A percentile compares a stretch with the other conserved stretches of the same genome.
Evolutionary conservation across 129 eudicot species (phyloP).

Genomic region (Smallanthus sonchifolius): DNA sequence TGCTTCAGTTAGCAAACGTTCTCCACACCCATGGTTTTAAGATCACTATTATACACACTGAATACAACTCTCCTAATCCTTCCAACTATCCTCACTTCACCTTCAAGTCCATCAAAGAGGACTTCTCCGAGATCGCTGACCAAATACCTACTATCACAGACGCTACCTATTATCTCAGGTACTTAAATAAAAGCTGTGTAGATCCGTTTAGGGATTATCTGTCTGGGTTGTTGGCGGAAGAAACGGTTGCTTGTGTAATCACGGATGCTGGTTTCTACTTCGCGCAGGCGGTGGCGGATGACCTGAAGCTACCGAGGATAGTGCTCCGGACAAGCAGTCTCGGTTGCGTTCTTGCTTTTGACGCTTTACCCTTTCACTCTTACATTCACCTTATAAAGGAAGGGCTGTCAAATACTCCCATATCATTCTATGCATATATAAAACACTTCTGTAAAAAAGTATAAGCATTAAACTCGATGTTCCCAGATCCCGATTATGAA

Average conservation of each 20-base stretch:
- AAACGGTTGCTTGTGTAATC: conserved; percentile 28
- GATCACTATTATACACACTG: conserved; percentile 26
- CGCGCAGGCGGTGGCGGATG: conserved; percentile 34
- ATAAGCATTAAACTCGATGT: too few relatives aligned
- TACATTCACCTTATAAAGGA: conserved; percentile 18
- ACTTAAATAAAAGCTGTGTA: conserved; percentile 19
- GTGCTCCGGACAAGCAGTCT: conserved; percentile 36
- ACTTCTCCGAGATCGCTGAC: neutral
- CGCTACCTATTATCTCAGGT: neutral
- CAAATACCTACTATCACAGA: neutral
- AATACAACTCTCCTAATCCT: conserved; percentile 17
- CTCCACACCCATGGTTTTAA: conserved; percentile 22
- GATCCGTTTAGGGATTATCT: conserved; percentile 33
- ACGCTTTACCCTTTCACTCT: conserved; percentile 13
- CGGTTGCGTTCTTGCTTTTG: conserved; percentile 18
- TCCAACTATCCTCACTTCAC: conserved; percentile 27
- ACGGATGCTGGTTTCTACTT: conserved; percentile 38
- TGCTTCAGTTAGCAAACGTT: conserved; percentile 28
- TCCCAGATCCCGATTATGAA: too few relatives aligned
- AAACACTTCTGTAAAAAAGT: too few relatives aligned
- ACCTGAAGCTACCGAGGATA: conserved; percentile 27
- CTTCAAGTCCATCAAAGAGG: conserved; percentile 4
- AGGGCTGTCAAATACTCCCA: neutral
- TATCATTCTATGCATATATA: too few relatives aligned
- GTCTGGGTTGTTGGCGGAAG: conserved; percentile 17